Percentiles rank a stretch among this genome's conserved stretches.
These are phyloP conservation scores for Salisapilia sapeloensis DNA, from an alignment of 352 stramenopile species.

Conservation along the genomic window DNA sequence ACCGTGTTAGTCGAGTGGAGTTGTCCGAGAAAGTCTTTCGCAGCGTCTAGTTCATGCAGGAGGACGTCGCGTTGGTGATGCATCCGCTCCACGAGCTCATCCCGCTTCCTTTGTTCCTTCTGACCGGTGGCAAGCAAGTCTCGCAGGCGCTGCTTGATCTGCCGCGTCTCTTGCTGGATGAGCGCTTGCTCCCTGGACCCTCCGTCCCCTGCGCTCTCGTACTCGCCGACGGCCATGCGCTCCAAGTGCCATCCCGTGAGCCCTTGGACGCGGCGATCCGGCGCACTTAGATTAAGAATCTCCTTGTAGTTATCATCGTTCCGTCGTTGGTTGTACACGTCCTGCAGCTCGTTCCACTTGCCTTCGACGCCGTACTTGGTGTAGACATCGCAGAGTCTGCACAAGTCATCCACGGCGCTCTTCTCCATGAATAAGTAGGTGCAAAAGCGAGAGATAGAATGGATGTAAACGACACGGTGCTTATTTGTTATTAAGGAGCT, in stretches of 20 bases:
- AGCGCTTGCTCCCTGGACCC: conserved; percentile 3
- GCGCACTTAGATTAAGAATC: conserved; percentile 55
- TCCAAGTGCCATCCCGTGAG: conserved; percentile 65
- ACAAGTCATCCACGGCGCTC: too few species aligned
- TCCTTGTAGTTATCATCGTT: conserved; percentile 62
- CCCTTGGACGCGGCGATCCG: conserved; percentile 30
- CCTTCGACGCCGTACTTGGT: conserved; percentile 36
- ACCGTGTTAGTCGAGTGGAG: conserved; percentile 23
- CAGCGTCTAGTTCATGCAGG: conserved; percentile 32
- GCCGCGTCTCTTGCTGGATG: conserved; percentile 37
- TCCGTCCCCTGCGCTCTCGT: conserved; percentile 25
- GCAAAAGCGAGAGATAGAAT: too few species aligned
- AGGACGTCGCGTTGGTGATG: conserved; percentile 51
- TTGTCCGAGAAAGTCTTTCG: conserved; percentile 60
- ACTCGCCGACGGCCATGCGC: conserved; percentile 64
- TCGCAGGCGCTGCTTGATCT: conserved; percentile 35
- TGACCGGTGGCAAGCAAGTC: conserved; percentile 38
- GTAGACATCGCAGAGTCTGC: conserved; percentile 44
- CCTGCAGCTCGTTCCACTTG: conserved; percentile 30
- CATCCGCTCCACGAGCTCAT: conserved; percentile 45
- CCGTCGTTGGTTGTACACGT: conserved; percentile 58
- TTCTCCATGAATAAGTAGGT: too few species aligned
- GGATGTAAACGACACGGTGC: too few species aligned
- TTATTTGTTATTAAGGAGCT: too few species aligned
- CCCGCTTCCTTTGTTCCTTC: conserved; percentile 26